Evolutionary conservation across 1,139 yeast genomes (phyloP), one percentile per base, ranked within the genome.

Genomic region (Kodamaea plutei): DNA sequence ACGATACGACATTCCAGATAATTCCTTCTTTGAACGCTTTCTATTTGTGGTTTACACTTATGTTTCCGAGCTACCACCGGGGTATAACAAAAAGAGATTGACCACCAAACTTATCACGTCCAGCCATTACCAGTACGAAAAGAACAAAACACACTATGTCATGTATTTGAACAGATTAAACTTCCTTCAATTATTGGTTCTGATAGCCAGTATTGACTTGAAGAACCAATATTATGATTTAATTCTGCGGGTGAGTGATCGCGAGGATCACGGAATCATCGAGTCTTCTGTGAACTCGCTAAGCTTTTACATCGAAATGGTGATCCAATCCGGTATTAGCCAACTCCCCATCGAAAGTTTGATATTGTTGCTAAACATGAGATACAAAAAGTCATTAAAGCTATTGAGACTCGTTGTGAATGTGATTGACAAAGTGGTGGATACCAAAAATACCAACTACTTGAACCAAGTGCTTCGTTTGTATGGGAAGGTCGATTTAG

Each of bases 81-180:
- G 44, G 1, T 39, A 51, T 5, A 54, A 53, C 20, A 54, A 54
- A 15, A 66, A 65, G 31, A 48, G 60, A 30, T 44, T 67, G 12
- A 52, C 61, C 0, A 60, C 64, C 4, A 68, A 68, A 35, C 38
- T 68, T 17, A 52, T 65, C 20, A 57, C 64, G 0, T 63, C 71
- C 2, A 64, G 70, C 33, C 61, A 54, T 28, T 64, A 47, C 29
- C 54, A 47, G 4, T 64, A 62, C 30, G 48, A 45, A 18, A 44
- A 49, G 14, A 54, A 47, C 11, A 48, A 46, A 22, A 45, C 43
- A 5, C 56, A 57, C 29, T 56, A 44, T 25, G 51, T 50, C 4
- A 64, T 63, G 52, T 66, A 59, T 34, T 40, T 56, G 15, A 68
- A 68, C 38, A 41, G 73, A 27, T 41, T 65, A 23, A 68, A 68